phyloP scores from a whole-genome alignment of 2,329 filamentous ascomycete species.

The Exophiala viscosa region DNA sequence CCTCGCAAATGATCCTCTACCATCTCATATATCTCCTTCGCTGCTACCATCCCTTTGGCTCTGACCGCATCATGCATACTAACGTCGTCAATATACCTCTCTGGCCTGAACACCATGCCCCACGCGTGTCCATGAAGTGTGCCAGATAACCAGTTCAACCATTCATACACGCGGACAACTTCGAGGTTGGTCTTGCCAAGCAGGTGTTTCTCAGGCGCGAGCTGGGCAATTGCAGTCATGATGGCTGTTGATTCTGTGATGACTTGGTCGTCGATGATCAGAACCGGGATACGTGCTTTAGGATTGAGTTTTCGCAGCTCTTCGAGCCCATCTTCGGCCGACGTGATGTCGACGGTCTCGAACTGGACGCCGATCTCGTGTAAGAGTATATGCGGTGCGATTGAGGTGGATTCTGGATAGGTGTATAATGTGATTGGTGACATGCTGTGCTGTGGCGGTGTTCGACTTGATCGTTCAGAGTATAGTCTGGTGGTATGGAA shows the following conservation, averaged over 20 bases:
- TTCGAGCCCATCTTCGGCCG: slow-evolving; percentile 9
- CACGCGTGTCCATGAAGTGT: slow-evolving; percentile 33
- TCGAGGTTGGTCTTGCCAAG: slow-evolving; percentile 33
- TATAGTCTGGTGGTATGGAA: no score
- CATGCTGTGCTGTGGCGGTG: no score
- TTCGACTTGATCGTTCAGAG: no score
- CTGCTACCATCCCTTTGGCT: slow-evolving; percentile 24
- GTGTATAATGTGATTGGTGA: no score
- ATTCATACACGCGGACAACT: slow-evolving; percentile 34
- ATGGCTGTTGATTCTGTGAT: slow-evolving; percentile 37
- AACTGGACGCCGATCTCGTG: slow-evolving; percentile 28
- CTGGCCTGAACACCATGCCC: slow-evolving; percentile 28
- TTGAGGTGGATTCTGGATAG: slow-evolving; percentile 31
- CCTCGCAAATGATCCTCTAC: slow-evolving; percentile 30
- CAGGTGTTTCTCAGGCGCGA: slow-evolving; percentile 31
- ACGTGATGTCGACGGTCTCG: slow-evolving; percentile 22
- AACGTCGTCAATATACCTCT: slow-evolving; percentile 29
- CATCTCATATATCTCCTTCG: slow-evolving; percentile 27
- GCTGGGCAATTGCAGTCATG: slow-evolving; percentile 32
- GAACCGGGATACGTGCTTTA: slow-evolving; percentile 33
- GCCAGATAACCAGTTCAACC: slow-evolving; percentile 36
- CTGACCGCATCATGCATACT: slow-evolving; percentile 22
- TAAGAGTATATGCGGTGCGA: slow-evolving; percentile 34
- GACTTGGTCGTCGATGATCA: slow-evolving; percentile 29
- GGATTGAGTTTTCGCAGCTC: slow-evolving; percentile 33